phyloP scores from a whole-genome alignment of 257 asterid genomes.

The Misopates orontium region DNA sequence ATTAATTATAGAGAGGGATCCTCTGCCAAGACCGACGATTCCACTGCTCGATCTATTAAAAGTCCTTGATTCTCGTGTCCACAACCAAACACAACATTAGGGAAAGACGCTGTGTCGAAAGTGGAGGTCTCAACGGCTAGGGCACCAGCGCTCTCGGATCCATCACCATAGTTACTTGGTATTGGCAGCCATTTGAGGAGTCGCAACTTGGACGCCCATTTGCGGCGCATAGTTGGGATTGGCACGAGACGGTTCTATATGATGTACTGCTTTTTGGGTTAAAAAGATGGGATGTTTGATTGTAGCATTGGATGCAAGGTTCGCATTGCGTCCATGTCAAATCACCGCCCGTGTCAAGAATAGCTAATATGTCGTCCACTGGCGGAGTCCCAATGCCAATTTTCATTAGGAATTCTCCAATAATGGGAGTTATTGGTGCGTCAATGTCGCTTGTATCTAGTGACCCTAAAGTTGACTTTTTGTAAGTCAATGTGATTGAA shows the following conservation, averaged over 20 bases:
- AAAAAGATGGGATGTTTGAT: constrained; percentile 48
- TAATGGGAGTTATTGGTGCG: constrained; percentile 9
- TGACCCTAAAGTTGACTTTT: neutral
- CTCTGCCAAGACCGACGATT: constrained; percentile 60
- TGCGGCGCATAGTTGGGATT: constrained; percentile 27
- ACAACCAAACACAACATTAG: constrained; percentile 50
- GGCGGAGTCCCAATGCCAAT: constrained; percentile 58
- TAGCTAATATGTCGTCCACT: constrained; percentile 31
- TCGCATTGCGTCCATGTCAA: constrained; percentile 61
- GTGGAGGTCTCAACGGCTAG: constrained; percentile 47
- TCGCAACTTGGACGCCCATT: constrained; percentile 3
- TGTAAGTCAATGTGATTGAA: neutral
- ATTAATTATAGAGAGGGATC: constrained; percentile 43
- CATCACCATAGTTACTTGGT: constrained; percentile 37
- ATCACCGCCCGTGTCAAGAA: constrained; percentile 69
- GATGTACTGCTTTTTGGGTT: constrained; percentile 34
- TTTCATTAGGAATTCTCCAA: constrained; percentile 55
- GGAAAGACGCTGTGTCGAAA: constrained; percentile 33
- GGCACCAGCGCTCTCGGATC: constrained; percentile 40
- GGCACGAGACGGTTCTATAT: constrained; percentile 34
- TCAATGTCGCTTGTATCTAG: neutral
- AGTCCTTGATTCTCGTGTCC: constrained; percentile 44
- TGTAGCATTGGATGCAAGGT: constrained; percentile 52
- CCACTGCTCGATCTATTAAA: constrained; percentile 43
- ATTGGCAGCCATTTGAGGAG: constrained; percentile 26